A percentile compares a stretch with the other conserved stretches of the same genome.
These are phyloP conservation scores for Triticum turgidum DNA, from an alignment of 176 grass and related monocot species.

Conservation along the genomic window DNA sequence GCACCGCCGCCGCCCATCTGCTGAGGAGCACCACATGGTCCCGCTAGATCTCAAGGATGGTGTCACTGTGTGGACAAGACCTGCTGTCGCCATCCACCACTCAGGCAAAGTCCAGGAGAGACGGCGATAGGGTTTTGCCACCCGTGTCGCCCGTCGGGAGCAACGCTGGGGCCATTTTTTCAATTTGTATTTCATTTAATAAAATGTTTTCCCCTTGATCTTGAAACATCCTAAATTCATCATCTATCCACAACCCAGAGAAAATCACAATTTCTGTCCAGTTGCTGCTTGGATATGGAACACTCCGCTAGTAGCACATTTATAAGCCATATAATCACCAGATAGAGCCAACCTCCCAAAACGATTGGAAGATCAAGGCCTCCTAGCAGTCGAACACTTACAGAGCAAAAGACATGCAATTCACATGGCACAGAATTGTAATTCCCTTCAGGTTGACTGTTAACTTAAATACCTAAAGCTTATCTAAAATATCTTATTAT, in stretches of 20 bases:
- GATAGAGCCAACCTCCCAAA: not conserved
- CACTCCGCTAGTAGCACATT: not conserved
- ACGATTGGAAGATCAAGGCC: not conserved
- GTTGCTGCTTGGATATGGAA: not conserved
- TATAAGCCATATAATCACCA: not conserved
- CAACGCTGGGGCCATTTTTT: not conserved
- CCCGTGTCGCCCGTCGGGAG: no score
- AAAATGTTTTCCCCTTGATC: not conserved
- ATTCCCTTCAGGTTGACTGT: not conserved
- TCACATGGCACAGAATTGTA: not conserved
- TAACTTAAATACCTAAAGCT: constrained; percentile 9
- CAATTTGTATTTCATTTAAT: not conserved
- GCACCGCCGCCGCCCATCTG: not conserved
- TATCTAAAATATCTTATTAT: not conserved
- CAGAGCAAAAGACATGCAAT: not conserved
- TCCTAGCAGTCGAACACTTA: not conserved
- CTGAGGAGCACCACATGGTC: not conserved
- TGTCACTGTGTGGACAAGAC: not conserved
- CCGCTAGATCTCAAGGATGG: not conserved
- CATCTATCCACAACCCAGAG: not conserved
- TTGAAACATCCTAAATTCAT: constrained; percentile 3
- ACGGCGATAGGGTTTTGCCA: not conserved
- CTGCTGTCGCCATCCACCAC: not conserved
- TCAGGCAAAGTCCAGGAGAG: not conserved
- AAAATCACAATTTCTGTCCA: not conserved